Evolutionary conservation across 78 protist genomes (phyloP).

Genomic region (Dictyostelium firmibasis): DNA sequence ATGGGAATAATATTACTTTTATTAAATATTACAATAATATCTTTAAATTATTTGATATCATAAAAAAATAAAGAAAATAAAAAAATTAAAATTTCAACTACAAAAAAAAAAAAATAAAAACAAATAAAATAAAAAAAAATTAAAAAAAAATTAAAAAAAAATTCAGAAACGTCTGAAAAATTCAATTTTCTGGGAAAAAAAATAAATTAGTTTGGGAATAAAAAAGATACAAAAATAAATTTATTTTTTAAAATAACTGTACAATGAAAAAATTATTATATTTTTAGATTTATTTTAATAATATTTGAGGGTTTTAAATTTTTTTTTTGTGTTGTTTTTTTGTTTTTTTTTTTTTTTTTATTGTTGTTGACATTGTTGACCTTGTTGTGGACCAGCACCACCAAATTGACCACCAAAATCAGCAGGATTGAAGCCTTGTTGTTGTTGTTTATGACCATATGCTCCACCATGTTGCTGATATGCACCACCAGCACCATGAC

Average conservation of each 20-base stretch:
- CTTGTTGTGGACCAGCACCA: neutral
- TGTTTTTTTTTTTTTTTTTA: neutral
- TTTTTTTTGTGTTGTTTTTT: neutral
- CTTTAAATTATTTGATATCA: neutral
- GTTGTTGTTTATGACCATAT: neutral
- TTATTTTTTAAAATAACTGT: neutral
- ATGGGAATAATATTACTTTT: neutral
- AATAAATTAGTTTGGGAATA: neutral
- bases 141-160: neutral
- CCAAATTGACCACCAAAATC: neutral
- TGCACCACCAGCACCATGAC: neutral
- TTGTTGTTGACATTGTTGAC: constrained; percentile 75
- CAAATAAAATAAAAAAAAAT: neutral
- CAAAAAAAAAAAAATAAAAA: neutral
- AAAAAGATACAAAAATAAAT: neutral
- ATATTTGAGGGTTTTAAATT: no score
- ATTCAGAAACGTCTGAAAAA: neutral
- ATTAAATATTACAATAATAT: neutral
- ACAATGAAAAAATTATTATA: neutral
- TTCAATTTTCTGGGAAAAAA: neutral
- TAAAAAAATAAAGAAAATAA: neutral
- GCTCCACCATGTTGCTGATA: neutral
- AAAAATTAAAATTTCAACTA: neutral
- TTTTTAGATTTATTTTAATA: no score
- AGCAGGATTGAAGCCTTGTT: neutral